A percentile compares a stretch with the other conserved stretches of the same genome.
These are phyloP conservation scores for Xanthoconium separans DNA, from an alignment of 1,284 basidiomycete genomes.

Conservation along the genomic window DNA sequence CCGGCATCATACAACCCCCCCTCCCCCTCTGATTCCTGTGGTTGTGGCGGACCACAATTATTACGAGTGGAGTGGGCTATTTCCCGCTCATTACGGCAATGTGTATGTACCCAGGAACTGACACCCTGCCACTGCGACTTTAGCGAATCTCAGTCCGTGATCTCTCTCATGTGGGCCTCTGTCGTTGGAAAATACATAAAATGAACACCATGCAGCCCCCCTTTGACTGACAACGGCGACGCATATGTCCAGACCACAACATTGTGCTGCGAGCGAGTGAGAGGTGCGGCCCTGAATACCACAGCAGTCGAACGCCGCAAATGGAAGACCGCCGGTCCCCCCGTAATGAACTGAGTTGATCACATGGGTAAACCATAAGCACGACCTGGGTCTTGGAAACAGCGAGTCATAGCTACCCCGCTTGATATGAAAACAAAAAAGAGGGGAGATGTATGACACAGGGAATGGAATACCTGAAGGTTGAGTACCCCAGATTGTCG, in stretches of 20 bases:
- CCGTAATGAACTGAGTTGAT: constrained; percentile 27
- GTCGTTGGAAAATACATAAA: constrained; percentile 16
- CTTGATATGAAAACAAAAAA: constrained; percentile 4
- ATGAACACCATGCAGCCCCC: neutral
- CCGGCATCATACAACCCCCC: neutral
- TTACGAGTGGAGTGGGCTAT: constrained; percentile 12
- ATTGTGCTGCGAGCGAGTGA: neutral
- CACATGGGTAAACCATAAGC: constrained; percentile 17
- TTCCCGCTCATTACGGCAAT: constrained; percentile 31
- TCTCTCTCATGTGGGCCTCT: constrained; percentile 6
- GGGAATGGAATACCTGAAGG: constrained; percentile 20
- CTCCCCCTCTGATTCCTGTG: neutral
- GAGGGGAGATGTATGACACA: neutral
- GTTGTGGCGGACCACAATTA: constrained; percentile 17
- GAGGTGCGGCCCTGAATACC: constrained; percentile 13
- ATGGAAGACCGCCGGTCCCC: constrained; percentile 22
- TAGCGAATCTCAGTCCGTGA: constrained; percentile 27
- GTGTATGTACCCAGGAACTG: constrained; percentile 25
- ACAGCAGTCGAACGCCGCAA: constrained; percentile 1
- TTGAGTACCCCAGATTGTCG: constrained; percentile 17
- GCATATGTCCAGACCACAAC: neutral
- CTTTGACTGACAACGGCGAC: neutral
- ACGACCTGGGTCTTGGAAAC: neutral
- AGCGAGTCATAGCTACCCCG: neutral
- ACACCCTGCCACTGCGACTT: neutral